Conservation (phyloP, 352 stramenopile genomes). For the Globisporangium radiosum region DNA sequence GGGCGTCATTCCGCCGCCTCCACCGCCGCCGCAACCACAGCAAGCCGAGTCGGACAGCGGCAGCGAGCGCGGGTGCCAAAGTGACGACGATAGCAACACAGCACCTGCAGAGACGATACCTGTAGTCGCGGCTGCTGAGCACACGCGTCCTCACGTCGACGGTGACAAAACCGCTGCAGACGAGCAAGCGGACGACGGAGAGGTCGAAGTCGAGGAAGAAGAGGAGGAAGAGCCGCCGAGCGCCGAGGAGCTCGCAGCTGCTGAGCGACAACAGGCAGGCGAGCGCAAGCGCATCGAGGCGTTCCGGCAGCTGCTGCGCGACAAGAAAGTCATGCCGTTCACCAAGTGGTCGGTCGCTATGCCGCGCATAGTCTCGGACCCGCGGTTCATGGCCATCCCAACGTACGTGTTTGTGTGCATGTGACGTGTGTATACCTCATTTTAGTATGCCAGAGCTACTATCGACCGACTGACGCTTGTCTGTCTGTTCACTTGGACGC, state of each 20-base stretch:
- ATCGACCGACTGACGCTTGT: not conserved
- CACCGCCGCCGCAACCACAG: slow-evolving; percentile 11
- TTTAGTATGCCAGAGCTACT: not conserved
- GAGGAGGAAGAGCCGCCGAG: not conserved
- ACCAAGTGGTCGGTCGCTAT: slow-evolving; percentile 78
- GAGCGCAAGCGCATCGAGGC: slow-evolving; percentile 46
- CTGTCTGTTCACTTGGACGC: not conserved
- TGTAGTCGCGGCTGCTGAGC: too few relatives aligned
- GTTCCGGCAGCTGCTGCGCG: slow-evolving; percentile 65
- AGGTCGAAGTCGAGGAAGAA: slow-evolving; percentile 19
- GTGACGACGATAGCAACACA: slow-evolving; percentile 4
- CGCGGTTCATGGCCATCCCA: slow-evolving; percentile 57
- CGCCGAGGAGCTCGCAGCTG: slow-evolving; percentile 22
- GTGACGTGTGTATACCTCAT: too few relatives aligned
- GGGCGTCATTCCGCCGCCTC: slow-evolving; percentile 26
- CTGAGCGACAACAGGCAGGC: slow-evolving; percentile 22
- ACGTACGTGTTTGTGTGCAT: slow-evolving; percentile 22
- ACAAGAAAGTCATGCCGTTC: slow-evolving; percentile 84
- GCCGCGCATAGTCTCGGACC: slow-evolving; percentile 62
- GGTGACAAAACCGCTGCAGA: slow-evolving; percentile 1
- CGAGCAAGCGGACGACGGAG: not conserved
- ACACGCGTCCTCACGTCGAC: not conserved
- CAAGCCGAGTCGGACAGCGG: slow-evolving; percentile 2
- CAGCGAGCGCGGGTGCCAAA: not conserved
- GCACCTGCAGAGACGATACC: not conserved